Percentiles rank a stretch among this genome's conserved stretches.
These are phyloP conservation scores for Auricularia auricula-judae DNA, from an alignment of 768 basidiomycete species.

Conservation along the genomic window DNA sequence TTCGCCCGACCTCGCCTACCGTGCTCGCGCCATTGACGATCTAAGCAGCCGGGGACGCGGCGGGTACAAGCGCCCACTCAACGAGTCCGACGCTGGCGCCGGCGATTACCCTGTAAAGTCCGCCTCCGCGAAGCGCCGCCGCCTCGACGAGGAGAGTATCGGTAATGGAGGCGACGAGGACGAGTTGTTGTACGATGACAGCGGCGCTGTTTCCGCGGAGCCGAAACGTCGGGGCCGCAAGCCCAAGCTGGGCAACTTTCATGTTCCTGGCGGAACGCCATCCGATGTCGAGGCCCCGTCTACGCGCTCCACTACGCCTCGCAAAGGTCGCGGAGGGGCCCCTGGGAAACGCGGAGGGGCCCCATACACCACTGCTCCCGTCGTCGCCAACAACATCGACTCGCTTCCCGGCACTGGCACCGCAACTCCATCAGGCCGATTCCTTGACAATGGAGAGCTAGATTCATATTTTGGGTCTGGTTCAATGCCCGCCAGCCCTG, in stretches of 20 bases:
- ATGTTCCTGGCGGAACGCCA: not conserved
- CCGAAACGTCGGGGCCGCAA: not conserved
- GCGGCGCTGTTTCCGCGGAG: not conserved
- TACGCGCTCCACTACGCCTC: not conserved
- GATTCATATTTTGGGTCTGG: slow-evolving; percentile 1
- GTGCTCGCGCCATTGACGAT: not conserved
- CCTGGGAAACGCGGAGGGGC: not conserved
- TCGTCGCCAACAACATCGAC: slow-evolving; percentile 18
- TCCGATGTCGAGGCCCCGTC: not conserved
- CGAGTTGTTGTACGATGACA: slow-evolving; percentile 5
- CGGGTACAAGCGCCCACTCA: not conserved
- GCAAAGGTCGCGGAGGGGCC: not conserved
- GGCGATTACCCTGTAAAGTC: not conserved
- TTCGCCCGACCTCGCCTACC: not conserved
- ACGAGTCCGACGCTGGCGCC: not conserved
- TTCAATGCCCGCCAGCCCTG: slow-evolving; percentile 46
- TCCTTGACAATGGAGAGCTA: not conserved
- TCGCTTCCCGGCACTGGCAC: slow-evolving; percentile 53
- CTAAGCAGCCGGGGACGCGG: not conserved
- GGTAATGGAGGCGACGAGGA: not conserved
- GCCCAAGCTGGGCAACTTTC: not conserved
- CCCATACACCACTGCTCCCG: slow-evolving; percentile 5
- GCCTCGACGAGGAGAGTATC: slow-evolving; percentile 7
- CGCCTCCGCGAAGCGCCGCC: slow-evolving; percentile 1
- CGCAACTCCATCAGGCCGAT: slow-evolving; percentile 56